Base-by-base conservation (phyloP, 108 stramenopile genomes). In the Mediolabrus comicus region DNA sequence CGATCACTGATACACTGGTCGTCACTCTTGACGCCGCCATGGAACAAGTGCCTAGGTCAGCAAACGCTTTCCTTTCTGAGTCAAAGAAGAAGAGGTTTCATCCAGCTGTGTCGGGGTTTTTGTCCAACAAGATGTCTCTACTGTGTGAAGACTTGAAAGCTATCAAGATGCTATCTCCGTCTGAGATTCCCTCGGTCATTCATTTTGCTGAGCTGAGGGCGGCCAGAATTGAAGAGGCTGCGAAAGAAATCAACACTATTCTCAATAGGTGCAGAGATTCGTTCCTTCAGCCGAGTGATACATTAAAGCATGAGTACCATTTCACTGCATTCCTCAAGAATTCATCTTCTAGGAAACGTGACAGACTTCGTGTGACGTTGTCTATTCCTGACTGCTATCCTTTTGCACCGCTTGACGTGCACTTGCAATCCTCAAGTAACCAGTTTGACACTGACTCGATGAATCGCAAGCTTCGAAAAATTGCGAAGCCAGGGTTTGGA, bases 401-500 rank as follows among this genome's bases (percentile, higher is more conserved):
- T 17, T 87, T 84, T 57, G 71, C 80, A 24, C 86, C 86, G 1
- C 49, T 90, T 5, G 74, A 75, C 9, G 59, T 83, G 2, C 26
- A 52, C 12, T 39, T 91, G 2, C 76, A 88, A 35, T 31, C 78
- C 0, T 65, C 67, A 24, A 55, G 75, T 25, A 83, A 72, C 10
- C 51, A 69, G 16, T 55, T 84, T 25, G 80, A 87, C 51, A 59
- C 84, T 27, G 82, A 87, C 7, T 62, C 36, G 34, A 39, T 92
- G 25, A 51, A 67, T 12, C 78, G 75, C 17, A 58, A 69, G 24
- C 62, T 92, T 35, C 57, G 58, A 25, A 88, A 85, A 73, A 74
- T 72, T 53, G 67, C 83, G 26, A 88, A 84, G 52, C 89, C 92
- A 17, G 92, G 89, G 13, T 90, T 86, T 70, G 86, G 88, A 2